Evolutionary conservation across 2,329 filamentous ascomycete genomes (phyloP).

Genomic region (Fragosphaeria purpurea): DNA sequence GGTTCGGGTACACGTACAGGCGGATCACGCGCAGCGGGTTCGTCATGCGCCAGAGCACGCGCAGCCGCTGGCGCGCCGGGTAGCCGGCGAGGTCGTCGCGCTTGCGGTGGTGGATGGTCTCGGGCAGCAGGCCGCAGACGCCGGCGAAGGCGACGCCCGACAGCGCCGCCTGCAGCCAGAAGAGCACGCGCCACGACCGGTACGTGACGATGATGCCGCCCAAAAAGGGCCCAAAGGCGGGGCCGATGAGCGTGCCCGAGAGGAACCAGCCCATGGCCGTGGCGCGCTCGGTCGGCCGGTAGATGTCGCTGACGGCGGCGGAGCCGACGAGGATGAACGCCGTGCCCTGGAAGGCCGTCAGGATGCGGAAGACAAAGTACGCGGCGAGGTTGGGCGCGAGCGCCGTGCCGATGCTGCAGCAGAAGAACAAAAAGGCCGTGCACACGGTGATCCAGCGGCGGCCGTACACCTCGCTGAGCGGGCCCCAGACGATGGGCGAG

Average conservation of each 20-base stretch:
- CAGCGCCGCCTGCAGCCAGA: slow-evolving; percentile 59
- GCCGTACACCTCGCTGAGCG: slow-evolving; percentile 49
- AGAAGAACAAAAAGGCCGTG: slow-evolving; percentile 49
- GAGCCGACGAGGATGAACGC: slow-evolving; percentile 58
- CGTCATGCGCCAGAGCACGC: slow-evolving; percentile 47
- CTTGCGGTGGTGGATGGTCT: slow-evolving; percentile 54
- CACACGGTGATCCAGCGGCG: slow-evolving; percentile 43
- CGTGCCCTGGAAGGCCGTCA: slow-evolving; percentile 62
- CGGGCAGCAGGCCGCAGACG: slow-evolving; percentile 52
- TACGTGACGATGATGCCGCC: slow-evolving; percentile 62
- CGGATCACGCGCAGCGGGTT: slow-evolving; percentile 49
- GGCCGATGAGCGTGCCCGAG: slow-evolving; percentile 55
- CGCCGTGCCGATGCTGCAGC: slow-evolving; percentile 56
- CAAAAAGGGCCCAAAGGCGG: slow-evolving; percentile 52
- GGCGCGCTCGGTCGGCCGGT: slow-evolving; percentile 50
- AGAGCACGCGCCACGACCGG: slow-evolving; percentile 56
- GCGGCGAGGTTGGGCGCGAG: slow-evolving; percentile 54
- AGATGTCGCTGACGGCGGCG: slow-evolving; percentile 48
- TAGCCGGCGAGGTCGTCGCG: slow-evolving; percentile 44
- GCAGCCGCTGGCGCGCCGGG: slow-evolving; percentile 28
- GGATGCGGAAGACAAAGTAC: slow-evolving; percentile 59
- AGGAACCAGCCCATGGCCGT: slow-evolving; percentile 60
- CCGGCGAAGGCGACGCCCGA: slow-evolving; percentile 45
- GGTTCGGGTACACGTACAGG: slow-evolving; percentile 54
- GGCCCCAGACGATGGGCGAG: slow-evolving; percentile 55